Base-by-base conservation (phyloP, 352 stramenopile species). In the Phytophthora macrochlamydospora region DNA sequence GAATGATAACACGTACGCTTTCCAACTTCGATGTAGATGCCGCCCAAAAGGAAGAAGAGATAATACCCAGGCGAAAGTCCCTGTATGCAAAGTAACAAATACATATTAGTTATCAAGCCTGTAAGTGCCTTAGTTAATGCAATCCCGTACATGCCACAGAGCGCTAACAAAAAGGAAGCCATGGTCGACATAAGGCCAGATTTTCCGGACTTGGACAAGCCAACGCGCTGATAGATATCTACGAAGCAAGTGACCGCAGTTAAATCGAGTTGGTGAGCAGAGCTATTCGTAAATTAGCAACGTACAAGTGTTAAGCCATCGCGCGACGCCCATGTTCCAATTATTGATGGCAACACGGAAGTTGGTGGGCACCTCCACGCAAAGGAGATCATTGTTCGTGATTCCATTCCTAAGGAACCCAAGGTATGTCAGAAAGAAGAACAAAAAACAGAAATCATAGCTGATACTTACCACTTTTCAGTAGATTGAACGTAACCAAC, bases 141-240 rank as follows among this genome's bases (percentile, higher is more conserved):
- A 60, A 35, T 48, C n/a, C 18, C 80, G 24, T 85, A 92, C 85
- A 76, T 94, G 88, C 88, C 88, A 95, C 67, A 94, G 37, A 28
- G 88, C 88, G 57, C 88, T 95, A 48, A 94, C 77, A 50, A 87
- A 69, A 95, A 95, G 6, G 84, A 76, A 44, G 67, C 67, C 70
- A 94, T 91, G 2, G 85, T 95, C 12, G 88, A 95, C 28, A 91
- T 7, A 18, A 91, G 45, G 6, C 76, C 79, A 35, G 88, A 66
- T 61, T 92, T 93, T 40, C 88, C 85, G 13, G 84, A 90, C 75
- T 93, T 92, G 57, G 84, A 91, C 24, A 93, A 70, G 12, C 75
- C 85, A 2, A 95, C 79, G 40, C 88, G 88, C 61, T 95, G 88
- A 71, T 95, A 95, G 51, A 95, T 91, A 65, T 95, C 85, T 93